phyloP scores from a whole-genome alignment of 1,284 basidiomycete genomes.

The Meira miltonrushii region DNA sequence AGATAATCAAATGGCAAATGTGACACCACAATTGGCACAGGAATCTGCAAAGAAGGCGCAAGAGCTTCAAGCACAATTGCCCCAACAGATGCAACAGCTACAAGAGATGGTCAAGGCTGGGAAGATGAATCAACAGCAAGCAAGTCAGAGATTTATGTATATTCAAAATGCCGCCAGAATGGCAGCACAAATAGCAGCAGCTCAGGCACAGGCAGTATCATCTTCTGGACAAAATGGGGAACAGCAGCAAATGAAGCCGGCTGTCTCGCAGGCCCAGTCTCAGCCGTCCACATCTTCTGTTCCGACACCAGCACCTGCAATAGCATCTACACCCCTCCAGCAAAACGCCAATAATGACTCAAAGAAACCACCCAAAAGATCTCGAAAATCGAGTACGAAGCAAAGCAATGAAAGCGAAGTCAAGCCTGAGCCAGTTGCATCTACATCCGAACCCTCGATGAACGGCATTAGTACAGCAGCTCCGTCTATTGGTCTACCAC shows the following conservation, averaged over 20 bases:
- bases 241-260: neutral
- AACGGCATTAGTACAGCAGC: neutral
- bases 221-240: neutral
- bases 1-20: conserved; percentile 3
- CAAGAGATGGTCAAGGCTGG: conserved; percentile 31
- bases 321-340: neutral
- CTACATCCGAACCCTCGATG: neutral
- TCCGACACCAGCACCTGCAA: neutral
- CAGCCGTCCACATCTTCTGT: neutral
- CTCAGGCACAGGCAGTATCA: conserved; percentile 2
- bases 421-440: too few species aligned
- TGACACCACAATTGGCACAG: conserved; percentile 4
- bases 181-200: conserved; percentile 6
- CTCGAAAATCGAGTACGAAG: conserved; percentile 3
- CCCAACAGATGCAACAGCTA: conserved; percentile 38
- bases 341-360: neutral
- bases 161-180: conserved; percentile 3
- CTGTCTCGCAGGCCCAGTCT: neutral
- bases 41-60: conserved; percentile 7
- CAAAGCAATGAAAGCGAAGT: neutral
- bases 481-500: neutral
- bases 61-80: conserved; percentile 17
- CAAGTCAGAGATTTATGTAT: conserved; percentile 23
- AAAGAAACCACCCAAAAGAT: conserved; percentile 3
- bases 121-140: conserved; percentile 38